Evolutionary conservation across 2,329 filamentous ascomycete species (phyloP).

Genomic region (Cordyceps farinosa): DNA sequence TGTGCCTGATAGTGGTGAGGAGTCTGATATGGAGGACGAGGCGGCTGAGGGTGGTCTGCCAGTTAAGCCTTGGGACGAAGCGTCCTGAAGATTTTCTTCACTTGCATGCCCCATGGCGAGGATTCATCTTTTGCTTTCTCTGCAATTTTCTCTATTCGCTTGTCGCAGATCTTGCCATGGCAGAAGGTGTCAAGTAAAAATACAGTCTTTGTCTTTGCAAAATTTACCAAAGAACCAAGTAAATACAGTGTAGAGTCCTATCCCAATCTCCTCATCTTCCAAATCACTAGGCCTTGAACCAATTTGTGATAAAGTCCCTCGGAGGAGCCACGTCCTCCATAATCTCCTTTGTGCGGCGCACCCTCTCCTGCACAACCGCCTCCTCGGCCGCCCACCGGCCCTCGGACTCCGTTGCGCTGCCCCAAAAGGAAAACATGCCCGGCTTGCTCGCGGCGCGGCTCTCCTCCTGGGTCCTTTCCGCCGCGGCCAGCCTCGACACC

Average conservation of each 20-base stretch:
- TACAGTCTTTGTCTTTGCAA: slow-evolving; percentile 8
- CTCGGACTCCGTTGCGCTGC: slow-evolving; percentile 32
- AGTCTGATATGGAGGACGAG: slow-evolving; percentile 24
- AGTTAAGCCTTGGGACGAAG: neutral
- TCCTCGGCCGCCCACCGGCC: slow-evolving; percentile 54
- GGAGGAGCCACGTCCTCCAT: slow-evolving; percentile 46
- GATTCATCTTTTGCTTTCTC: neutral
- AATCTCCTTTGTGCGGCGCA: slow-evolving; percentile 48
- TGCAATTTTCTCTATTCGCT: neutral
- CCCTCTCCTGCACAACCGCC: slow-evolving; percentile 50
- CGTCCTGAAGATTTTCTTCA: neutral
- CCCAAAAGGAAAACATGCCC: slow-evolving; percentile 37
- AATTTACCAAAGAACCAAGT: neutral
- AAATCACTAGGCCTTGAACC: slow-evolving; percentile 39
- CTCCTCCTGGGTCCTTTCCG: slow-evolving; percentile 41
- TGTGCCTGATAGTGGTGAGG: slow-evolving; percentile 22
- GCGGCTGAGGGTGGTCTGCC: neutral
- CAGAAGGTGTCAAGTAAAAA: slow-evolving; percentile 7
- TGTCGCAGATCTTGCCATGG: neutral
- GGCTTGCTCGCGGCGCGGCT: slow-evolving; percentile 32
- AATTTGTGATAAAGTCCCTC: slow-evolving; percentile 30
- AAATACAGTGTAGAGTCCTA: neutral
- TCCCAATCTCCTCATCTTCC: neutral
- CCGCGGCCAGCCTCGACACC: slow-evolving; percentile 61
- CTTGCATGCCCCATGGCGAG: neutral